phyloP scores from a whole-genome alignment of 2,329 filamentous ascomycete species.

The Phyllosticta paracitricarpa region DNA sequence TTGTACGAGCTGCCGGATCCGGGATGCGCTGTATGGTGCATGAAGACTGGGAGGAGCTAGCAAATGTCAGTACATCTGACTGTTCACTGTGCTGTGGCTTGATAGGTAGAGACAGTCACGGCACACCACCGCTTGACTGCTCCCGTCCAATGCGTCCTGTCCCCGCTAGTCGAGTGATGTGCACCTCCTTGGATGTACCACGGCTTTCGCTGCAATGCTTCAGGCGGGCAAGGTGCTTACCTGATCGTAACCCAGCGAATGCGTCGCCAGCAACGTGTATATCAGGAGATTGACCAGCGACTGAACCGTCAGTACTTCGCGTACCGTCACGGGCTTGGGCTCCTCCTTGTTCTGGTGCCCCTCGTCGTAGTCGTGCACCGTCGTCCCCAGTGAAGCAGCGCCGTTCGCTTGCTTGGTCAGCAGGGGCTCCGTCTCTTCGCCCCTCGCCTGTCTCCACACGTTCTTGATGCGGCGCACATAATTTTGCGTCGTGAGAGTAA shows the following conservation, averaged over 20 bases:
- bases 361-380: conserved; percentile 18
- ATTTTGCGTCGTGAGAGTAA: conserved; percentile 31
- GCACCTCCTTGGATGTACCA: too few species aligned
- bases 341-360: conserved; percentile 13
- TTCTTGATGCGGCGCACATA: conserved; percentile 12
- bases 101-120: too few species aligned
- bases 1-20: conserved; percentile 21
- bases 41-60: conserved; percentile 68
- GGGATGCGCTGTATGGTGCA: conserved; percentile 58
- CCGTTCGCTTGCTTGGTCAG: conserved; percentile 6
- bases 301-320: conserved; percentile 63
- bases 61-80: conserved; percentile 9
- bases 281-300: conserved; percentile 64
- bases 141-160: too few species aligned
- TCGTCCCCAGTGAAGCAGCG: neutral
- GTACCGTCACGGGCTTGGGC: conserved; percentile 32
- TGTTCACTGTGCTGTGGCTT: too few species aligned
- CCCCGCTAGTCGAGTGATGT: too few species aligned
- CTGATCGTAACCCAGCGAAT: conserved; percentile 78
- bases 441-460: conserved; percentile 5
- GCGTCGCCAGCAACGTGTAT: conserved; percentile 73
- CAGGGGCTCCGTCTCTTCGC: conserved; percentile 11
- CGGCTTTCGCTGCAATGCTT: too few species aligned
- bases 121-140: too few species aligned
- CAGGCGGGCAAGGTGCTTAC: conserved; percentile 12